Conservation (phyloP, 306 rosid genomes). For the Dalbergia cultrata region DNA sequence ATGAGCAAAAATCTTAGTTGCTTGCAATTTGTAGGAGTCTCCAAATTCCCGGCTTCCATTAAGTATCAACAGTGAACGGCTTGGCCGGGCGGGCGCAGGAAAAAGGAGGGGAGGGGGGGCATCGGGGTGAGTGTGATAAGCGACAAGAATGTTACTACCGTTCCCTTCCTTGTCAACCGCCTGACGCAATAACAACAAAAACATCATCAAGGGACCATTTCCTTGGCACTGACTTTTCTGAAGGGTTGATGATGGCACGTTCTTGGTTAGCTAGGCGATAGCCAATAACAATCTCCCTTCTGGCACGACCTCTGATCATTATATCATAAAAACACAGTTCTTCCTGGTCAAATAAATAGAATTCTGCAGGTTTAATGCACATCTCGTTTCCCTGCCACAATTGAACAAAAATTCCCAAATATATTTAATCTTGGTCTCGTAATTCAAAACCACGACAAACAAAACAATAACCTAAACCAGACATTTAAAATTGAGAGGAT, state of each 20-base stretch:
- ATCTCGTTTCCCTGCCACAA: conserved; percentile 86
- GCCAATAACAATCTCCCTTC: conserved; percentile 88
- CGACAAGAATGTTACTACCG: conserved; percentile 25
- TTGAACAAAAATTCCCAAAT: conserved; percentile 26
- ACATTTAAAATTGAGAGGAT: background rate
- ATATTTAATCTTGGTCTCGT: background rate
- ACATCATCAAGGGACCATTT: conserved; percentile 93
- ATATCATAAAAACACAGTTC: conserved; percentile 86
- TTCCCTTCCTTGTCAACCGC: conserved; percentile 51
- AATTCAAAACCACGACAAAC: conserved; percentile 32
- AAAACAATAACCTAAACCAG: background rate
- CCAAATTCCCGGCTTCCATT: conserved; percentile 22
- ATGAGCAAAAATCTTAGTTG: conserved; percentile 29
- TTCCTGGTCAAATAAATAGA: conserved; percentile 92
- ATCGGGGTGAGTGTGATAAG: background rate
- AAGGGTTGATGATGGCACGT: conserved; percentile 86
- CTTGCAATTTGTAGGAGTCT: conserved; percentile 27
- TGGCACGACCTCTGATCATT: conserved; percentile 87
- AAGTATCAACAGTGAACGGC: conserved; percentile 8
- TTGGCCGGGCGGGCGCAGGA: conserved; percentile 16
- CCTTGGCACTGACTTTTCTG: conserved; percentile 65
- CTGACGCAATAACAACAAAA: conserved; percentile 76
- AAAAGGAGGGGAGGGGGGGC: conserved; percentile 5
- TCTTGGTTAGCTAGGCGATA: conserved; percentile 74
- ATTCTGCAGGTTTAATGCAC: conserved; percentile 93